phyloP scores from a whole-genome alignment of 2,329 filamentous ascomycete genomes.

The Fusarium vanettenii region DNA sequence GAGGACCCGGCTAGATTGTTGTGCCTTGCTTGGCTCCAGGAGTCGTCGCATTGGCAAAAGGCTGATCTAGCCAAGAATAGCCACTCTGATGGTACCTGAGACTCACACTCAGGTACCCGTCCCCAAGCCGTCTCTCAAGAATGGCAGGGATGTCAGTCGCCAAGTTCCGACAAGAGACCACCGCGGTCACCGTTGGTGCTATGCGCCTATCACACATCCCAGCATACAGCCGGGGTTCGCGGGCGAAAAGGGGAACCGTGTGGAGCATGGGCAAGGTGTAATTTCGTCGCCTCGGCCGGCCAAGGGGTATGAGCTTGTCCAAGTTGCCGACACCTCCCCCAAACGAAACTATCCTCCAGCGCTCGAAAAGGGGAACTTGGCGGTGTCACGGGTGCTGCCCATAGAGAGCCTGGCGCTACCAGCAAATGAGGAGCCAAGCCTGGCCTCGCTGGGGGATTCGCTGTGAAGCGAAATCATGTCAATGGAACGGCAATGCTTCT shows the following conservation, averaged over 20 bases:
- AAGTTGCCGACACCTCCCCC: slow-evolving; percentile 17
- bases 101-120: slow-evolving; percentile 38
- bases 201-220: slow-evolving; percentile 37
- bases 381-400: slow-evolving; percentile 1
- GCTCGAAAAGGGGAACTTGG: neutral
- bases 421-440: slow-evolving; percentile 31
- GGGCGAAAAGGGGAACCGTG: slow-evolving; percentile 41
- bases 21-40: slow-evolving; percentile 27
- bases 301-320: slow-evolving; percentile 22
- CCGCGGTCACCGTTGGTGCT: slow-evolving; percentile 42
- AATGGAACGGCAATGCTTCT: slow-evolving; percentile 18
- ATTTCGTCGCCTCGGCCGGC: slow-evolving; percentile 40
- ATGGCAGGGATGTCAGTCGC: slow-evolving; percentile 29
- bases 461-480: slow-evolving; percentile 41
- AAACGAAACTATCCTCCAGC: slow-evolving; percentile 14
- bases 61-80: slow-evolving; percentile 32
- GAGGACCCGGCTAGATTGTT: slow-evolving; percentile 20
- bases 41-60: slow-evolving; percentile 37
- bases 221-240: slow-evolving; percentile 17
- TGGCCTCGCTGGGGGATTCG: slow-evolving; percentile 11
- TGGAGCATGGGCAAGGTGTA: slow-evolving; percentile 41
- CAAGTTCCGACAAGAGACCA: slow-evolving; percentile 37
- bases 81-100: slow-evolving; percentile 32
- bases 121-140: slow-evolving; percentile 27
- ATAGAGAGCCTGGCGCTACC: slow-evolving; percentile 9